A percentile compares a stretch with the other conserved stretches of the same genome.
Conservation (phyloP, 305 asterid genomes). For the Petunia hybrid region DNA sequence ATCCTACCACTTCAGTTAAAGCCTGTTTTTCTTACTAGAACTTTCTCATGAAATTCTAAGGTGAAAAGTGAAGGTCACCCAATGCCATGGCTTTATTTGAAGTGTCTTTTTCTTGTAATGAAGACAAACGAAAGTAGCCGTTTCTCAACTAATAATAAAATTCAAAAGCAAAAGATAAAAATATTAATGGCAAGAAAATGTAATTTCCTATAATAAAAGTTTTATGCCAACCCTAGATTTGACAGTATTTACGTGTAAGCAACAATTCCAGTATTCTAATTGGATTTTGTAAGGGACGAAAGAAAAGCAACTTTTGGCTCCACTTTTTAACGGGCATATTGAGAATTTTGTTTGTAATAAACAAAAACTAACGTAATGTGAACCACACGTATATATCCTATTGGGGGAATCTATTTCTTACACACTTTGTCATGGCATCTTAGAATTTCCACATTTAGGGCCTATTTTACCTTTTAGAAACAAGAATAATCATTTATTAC, state of each 20-base stretch:
- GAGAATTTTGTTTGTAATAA: background rate
- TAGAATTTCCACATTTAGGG: background rate
- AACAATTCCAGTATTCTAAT: too few relatives aligned
- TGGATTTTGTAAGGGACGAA: background rate
- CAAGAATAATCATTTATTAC: background rate
- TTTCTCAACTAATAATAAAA: too few relatives aligned
- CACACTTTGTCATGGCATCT: background rate
- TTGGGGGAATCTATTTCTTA: background rate
- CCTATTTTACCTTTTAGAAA: background rate
- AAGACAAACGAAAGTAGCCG: too few relatives aligned
- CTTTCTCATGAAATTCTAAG: too few relatives aligned
- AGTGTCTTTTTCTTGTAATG: too few relatives aligned
- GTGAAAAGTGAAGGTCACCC: too few relatives aligned
- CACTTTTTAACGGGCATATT: background rate
- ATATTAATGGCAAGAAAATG: too few relatives aligned
- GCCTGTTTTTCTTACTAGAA: background rate
- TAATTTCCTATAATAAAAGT: too few relatives aligned
- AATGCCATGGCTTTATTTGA: too few relatives aligned
- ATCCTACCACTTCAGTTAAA: background rate
- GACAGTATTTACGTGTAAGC: too few relatives aligned
- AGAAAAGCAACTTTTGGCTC: background rate
- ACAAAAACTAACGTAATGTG: background rate
- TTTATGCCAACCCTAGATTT: too few relatives aligned
- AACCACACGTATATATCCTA: background rate
- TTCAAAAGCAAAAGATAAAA: too few relatives aligned